Evolutionary conservation across 2,329 filamentous ascomycete species (phyloP), one percentile per base, ranked within the genome.

Genomic region (Sporothrix protearum): DNA sequence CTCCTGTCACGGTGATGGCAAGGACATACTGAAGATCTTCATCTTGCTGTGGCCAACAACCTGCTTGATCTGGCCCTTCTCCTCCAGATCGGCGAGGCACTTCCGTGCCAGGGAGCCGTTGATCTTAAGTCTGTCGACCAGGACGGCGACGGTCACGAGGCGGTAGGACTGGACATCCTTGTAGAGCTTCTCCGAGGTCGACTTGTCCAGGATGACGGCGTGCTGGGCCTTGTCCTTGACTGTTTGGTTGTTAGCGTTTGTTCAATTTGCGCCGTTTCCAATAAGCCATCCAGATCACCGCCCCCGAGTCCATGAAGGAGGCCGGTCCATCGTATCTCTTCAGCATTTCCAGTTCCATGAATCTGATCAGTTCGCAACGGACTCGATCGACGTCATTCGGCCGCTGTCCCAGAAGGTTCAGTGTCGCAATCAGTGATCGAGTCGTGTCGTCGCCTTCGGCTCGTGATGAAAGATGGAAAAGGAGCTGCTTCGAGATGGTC

Each of bases 151-250:
- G 82, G 96, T 98, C 87, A 99, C 94, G 84, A 99, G 94, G 82
- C 96, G 94, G 92, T 98, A 99, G 77, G 96, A 97, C 86, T 98
- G 96, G 80, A 99, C 96, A 90, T 99, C 96, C 89, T 99, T 99
- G 89, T 97, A 92, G 85, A 99, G 94, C 89, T 96, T 97, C 87
- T 99, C 96, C 78, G 92, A 92, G 82, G 92, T 97, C 86, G 88
- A 83, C 91, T 99, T 99, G 89, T 99, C 96, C 86, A 99, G 93
- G 82, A 98, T 89, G 85, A 99, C 96, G 85, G 92, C 93, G 90
- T 99, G 96, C 85, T 98, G 92, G 86, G 96, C 95, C 94, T 99
- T 99, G 91, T 99, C 96, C 96, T 99, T 99, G 89, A 99, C 96
- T 80, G 75, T 73, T 6, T 12, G 66, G 25, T 30, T 53, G 67